A percentile compares a stretch with the other conserved stretches of the same genome.
These are phyloP conservation scores for Zymoseptoria ardabiliae DNA, from an alignment of 2,329 filamentous ascomycete genomes.

Conservation along the genomic window DNA sequence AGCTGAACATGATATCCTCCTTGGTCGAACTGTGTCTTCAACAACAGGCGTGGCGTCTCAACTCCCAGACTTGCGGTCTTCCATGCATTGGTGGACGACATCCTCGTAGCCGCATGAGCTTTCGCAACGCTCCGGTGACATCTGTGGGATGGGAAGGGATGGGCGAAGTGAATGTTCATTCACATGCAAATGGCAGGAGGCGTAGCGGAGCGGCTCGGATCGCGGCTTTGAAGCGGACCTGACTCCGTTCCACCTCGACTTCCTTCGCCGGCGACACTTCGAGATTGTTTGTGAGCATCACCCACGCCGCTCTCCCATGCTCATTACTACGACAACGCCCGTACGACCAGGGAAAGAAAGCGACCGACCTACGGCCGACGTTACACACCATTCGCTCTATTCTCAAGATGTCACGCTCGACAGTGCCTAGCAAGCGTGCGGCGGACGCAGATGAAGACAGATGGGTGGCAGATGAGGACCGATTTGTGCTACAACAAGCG, in stretches of 20 bases:
- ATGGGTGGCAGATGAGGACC: conserved; percentile 91
- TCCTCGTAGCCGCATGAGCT: background rate
- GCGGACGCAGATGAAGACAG: conserved; percentile 44
- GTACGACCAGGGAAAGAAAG: background rate
- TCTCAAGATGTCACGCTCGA: conserved; percentile 24
- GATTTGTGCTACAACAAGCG: conserved; percentile 89
- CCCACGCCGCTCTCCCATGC: background rate
- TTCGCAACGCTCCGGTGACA: background rate
- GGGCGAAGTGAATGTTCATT: background rate
- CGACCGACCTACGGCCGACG: conserved; percentile 5
- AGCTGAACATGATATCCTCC: conserved; percentile 58
- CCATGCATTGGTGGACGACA: conserved; percentile 12
- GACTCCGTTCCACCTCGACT: background rate
- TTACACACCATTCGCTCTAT: conserved; percentile 4
- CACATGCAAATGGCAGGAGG: background rate
- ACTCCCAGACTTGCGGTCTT: conserved; percentile 11
- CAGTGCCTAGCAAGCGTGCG: conserved; percentile 34
- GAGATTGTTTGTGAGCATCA: conserved; percentile 6
- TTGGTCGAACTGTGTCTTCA: conserved; percentile 50
- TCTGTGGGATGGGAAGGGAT: background rate
- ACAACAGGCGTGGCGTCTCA: conserved; percentile 51
- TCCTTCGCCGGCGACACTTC: background rate
- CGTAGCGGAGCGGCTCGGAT: background rate
- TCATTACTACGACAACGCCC: background rate
- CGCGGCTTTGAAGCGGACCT: background rate